Evolutionary conservation across 805 yeast species (phyloP).

Genomic region (Teunomyces atbi): DNA sequence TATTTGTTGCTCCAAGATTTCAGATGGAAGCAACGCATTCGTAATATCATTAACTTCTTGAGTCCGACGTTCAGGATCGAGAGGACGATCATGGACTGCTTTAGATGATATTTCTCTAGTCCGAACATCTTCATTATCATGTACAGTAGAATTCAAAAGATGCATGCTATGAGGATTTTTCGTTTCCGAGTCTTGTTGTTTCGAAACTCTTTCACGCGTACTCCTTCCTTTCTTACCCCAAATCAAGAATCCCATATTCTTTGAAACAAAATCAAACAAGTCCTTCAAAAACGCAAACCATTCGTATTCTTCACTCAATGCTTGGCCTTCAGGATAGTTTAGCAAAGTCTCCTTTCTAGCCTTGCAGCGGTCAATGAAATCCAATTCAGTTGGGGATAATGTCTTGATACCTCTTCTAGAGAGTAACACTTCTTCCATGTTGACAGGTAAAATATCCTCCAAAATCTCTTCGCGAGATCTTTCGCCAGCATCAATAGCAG

Average conservation of each 20-base stretch:
- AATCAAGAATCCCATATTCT: constrained; percentile 66
- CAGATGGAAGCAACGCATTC: constrained; percentile 39
- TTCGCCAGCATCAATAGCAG: constrained; percentile 70
- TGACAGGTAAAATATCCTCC: constrained; percentile 71
- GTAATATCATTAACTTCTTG: constrained; percentile 27
- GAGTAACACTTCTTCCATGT: constrained; percentile 49
- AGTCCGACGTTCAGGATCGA: constrained; percentile 9
- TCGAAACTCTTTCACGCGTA: constrained; percentile 7
- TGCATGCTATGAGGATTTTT: constrained; percentile 23
- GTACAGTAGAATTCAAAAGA: constrained; percentile 10
- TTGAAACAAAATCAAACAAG: constrained; percentile 71
- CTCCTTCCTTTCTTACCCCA: constrained; percentile 58
- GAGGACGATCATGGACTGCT: neutral
- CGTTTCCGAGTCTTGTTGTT: constrained; percentile 6
- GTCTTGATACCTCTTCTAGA: constrained; percentile 36
- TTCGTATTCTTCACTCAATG: constrained; percentile 69
- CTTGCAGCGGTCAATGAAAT: constrained; percentile 72
- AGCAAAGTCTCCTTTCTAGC: constrained; percentile 64
- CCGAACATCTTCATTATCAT: neutral
- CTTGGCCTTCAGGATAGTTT: constrained; percentile 45
- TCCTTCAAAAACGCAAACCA: constrained; percentile 85
- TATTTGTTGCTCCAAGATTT: constrained; percentile 42
- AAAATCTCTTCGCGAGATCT: constrained; percentile 64
- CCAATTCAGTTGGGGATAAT: constrained; percentile 74
- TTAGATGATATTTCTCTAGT: neutral